Evolutionary conservation across 106 monocot genomes (phyloP).

Genomic region (Agapanthus africanus): DNA sequence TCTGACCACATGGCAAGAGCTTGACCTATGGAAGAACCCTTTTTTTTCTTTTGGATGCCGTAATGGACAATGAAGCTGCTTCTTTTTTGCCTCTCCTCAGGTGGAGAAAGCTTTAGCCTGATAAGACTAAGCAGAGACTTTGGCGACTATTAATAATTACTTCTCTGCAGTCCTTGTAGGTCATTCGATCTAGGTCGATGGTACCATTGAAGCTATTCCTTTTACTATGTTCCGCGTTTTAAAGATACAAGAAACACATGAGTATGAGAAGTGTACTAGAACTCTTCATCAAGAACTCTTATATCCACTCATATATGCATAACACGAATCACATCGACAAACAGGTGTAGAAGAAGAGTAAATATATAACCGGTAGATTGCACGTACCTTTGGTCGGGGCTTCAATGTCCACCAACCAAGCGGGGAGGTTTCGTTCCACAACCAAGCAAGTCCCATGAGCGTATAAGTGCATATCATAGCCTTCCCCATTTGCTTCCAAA

Average conservation of each 20-base stretch:
- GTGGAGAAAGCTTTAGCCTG: too few relatives aligned
- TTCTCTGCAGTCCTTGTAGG: too few relatives aligned
- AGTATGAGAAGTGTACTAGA: neutral
- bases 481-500: slow-evolving; percentile 95
- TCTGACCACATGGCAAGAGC: too few relatives aligned
- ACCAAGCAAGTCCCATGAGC: slow-evolving; percentile 66
- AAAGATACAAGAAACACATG: neutral
- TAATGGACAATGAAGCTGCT: too few relatives aligned
- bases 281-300: neutral
- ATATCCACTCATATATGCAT: neutral
- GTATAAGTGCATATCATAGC: slow-evolving; percentile 83
- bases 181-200: too few relatives aligned
- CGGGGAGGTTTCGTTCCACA: slow-evolving; percentile 90
- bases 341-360: neutral
- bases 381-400: slow-evolving; percentile 86
- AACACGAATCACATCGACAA: neutral
- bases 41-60: too few relatives aligned
- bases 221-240: neutral
- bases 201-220: too few relatives aligned
- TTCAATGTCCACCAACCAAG: slow-evolving; percentile 96
- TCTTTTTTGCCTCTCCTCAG: too few relatives aligned
- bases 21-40: too few relatives aligned
- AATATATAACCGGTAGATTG: neutral
- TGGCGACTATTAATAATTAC: too few relatives aligned
- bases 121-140: too few relatives aligned